These are phyloP conservation scores for Myxozyma melibiosi DNA, from an alignment of 805 yeast species.

Conservation along the genomic window DNA sequence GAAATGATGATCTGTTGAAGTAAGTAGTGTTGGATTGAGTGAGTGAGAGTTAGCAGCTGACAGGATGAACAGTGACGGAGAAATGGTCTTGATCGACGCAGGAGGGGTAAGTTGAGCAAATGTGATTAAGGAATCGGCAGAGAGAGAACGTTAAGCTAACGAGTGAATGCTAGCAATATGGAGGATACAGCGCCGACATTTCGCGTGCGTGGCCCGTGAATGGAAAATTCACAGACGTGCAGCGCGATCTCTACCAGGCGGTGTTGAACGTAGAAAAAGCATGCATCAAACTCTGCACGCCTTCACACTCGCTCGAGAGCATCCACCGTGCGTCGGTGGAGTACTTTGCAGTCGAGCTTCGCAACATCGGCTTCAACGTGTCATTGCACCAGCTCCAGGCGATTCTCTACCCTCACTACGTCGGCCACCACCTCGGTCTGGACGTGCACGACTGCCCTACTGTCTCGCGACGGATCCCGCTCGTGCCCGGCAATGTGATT, in stretches of 20 bases:
- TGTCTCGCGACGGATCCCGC: constrained; percentile 55
- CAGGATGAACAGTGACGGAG: constrained; percentile 55
- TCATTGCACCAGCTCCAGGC: constrained; percentile 18
- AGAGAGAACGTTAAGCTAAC: neutral
- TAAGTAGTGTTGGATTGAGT: neutral
- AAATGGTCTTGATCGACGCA: constrained; percentile 90
- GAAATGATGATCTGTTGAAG: constrained; percentile 77
- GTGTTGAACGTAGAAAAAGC: constrained; percentile 79
- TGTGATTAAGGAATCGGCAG: neutral
- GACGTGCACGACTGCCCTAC: constrained; percentile 75
- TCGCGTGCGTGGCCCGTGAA: constrained; percentile 95
- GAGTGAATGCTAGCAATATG: constrained; percentile 53
- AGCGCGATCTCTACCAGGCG: constrained; percentile 83
- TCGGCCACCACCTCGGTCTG: constrained; percentile 93
- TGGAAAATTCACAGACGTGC: constrained; percentile 74
- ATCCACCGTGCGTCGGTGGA: constrained; percentile 71
- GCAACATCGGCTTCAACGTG: constrained; percentile 66
- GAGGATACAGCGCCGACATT: constrained; percentile 95
- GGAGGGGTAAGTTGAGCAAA: constrained; percentile 56
- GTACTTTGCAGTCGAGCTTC: constrained; percentile 62
- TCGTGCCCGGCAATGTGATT: constrained; percentile 75
- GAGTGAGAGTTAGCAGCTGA: too few species aligned
- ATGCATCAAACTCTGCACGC: constrained; percentile 70
- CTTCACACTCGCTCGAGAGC: constrained; percentile 64
- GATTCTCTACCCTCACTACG: constrained; percentile 83